These are phyloP conservation scores for Linum lewisii DNA, from an alignment of 345 rosid species.

Conservation along the genomic window DNA sequence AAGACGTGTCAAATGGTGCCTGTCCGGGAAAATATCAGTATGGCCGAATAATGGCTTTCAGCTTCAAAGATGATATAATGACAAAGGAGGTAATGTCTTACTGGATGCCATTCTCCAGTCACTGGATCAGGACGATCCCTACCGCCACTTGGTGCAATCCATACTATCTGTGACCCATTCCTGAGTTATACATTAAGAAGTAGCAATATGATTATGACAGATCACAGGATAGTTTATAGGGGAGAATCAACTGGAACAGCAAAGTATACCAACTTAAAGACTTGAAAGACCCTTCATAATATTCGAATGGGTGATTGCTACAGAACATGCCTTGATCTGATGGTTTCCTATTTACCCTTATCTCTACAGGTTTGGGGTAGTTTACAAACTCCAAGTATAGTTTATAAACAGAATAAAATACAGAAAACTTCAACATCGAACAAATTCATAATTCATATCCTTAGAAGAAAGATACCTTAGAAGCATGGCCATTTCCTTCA, in stretches of 20 bases:
- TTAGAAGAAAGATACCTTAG: slow-evolving; percentile 42
- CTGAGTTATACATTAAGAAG: slow-evolving; percentile 27
- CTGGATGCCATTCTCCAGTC: slow-evolving; percentile 79
- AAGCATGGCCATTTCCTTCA: slow-evolving; percentile 91
- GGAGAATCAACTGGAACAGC: no score
- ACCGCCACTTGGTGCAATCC: slow-evolving; percentile 99
- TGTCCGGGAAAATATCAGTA: slow-evolving; percentile 38
- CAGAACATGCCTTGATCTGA: no score
- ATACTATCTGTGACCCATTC: slow-evolving; percentile 73
- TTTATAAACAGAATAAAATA: background rate
- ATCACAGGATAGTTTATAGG: no score
- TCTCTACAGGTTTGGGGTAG: no score
- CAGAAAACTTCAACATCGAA: background rate
- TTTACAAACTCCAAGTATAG: background rate
- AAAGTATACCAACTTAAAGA: no score
- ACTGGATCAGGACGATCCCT: slow-evolving; percentile 88
- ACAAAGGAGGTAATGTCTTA: slow-evolving; percentile 25
- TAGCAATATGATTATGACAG: no score
- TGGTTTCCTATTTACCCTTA: no score
- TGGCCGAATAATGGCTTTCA: slow-evolving; percentile 8
- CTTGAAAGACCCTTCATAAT: no score
- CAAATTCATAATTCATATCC: background rate
- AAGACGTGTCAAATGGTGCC: slow-evolving; percentile 86
- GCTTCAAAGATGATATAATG: background rate
- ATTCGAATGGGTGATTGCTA: no score